These are phyloP conservation scores for Stagonosporopsis chrysanthemi DNA, from an alignment of 2,329 filamentous ascomycete genomes.

Conservation along the genomic window DNA sequence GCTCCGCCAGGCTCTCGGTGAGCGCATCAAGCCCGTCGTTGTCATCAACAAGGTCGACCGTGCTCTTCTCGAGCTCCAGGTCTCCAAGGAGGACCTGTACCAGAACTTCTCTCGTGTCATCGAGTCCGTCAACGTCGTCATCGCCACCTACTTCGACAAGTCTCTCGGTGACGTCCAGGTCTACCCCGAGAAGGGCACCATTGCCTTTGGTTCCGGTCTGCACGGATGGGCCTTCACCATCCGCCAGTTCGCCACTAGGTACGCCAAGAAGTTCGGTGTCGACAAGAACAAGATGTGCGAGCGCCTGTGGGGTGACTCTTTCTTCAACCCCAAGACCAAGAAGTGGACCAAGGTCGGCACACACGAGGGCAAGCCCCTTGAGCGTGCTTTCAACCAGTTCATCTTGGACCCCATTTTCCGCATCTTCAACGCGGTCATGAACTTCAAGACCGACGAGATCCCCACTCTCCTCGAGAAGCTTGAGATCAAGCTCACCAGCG, in stretches of 20 bases:
- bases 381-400: conserved; percentile 99
- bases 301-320: conserved; percentile 99
- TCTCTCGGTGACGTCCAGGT: conserved; percentile 96
- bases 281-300: conserved; percentile 99
- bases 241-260: conserved; percentile 93
- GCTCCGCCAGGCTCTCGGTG: conserved; percentile 96
- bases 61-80: conserved; percentile 98
- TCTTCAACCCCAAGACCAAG: conserved; percentile 99
- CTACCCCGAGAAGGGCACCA: conserved; percentile 95
- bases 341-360: conserved; percentile 95
- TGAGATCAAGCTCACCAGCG: conserved; percentile 83
- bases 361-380: conserved; percentile 85
- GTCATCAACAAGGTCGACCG: conserved; percentile 99
- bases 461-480: conserved; percentile 87
- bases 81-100: conserved; percentile 98
- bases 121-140: conserved; percentile 99
- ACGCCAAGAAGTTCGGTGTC: conserved; percentile 99
- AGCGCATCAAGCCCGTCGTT: conserved; percentile 99
- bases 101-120: conserved; percentile 99
- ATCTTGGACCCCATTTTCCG: conserved; percentile 99
- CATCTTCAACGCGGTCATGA: conserved; percentile 96
- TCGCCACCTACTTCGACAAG: conserved; percentile 99
- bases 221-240: conserved; percentile 99
- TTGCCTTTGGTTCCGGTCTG: conserved; percentile 99
- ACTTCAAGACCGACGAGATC: conserved; percentile 97